Conservation (phyloP, 805 yeast genomes). For the Candida qinlingensis region DNA sequence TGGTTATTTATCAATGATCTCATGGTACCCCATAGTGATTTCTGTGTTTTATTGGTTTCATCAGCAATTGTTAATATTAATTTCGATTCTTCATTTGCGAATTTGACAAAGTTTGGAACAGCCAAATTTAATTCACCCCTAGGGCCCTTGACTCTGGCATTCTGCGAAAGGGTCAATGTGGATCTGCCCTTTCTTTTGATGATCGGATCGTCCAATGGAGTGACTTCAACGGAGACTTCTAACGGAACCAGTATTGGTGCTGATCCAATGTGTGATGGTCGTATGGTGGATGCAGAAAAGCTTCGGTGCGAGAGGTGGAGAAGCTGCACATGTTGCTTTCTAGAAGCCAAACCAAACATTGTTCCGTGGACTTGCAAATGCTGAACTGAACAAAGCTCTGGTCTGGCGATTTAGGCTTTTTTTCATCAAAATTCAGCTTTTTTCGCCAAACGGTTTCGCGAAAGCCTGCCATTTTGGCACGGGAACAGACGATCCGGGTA, state of each 20-base stretch:
- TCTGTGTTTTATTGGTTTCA: constrained; percentile 57
- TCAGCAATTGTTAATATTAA: constrained; percentile 54
- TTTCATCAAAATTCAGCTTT: not conserved
- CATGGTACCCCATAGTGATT: constrained; percentile 92
- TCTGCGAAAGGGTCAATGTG: constrained; percentile 50
- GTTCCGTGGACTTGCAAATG: not conserved
- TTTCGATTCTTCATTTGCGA: constrained; percentile 35
- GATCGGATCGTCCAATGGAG: constrained; percentile 49
- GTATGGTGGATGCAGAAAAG: constrained; percentile 29
- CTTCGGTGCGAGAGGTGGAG: constrained; percentile 15
- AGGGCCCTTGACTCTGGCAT: constrained; percentile 68
- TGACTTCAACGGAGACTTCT: constrained; percentile 47
- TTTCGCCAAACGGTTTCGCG: not conserved
- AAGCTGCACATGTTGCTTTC: not conserved
- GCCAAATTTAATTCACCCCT: constrained; percentile 59
- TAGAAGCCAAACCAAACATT: not conserved
- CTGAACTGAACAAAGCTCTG: too few relatives aligned
- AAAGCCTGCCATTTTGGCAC: not conserved
- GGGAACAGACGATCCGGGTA: constrained; percentile 1
- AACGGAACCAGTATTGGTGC: constrained; percentile 66
- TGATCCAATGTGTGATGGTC: constrained; percentile 70
- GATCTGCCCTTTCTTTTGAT: constrained; percentile 63
- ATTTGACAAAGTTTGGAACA: constrained; percentile 65
- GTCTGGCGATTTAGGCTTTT: too few relatives aligned
- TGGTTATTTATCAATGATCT: constrained; percentile 75